Percentiles rank a stretch among this genome's conserved stretches.
Evolutionary conservation across 805 yeast genomes (phyloP).

Genomic region (Teunomyces aglyptinius): DNA sequence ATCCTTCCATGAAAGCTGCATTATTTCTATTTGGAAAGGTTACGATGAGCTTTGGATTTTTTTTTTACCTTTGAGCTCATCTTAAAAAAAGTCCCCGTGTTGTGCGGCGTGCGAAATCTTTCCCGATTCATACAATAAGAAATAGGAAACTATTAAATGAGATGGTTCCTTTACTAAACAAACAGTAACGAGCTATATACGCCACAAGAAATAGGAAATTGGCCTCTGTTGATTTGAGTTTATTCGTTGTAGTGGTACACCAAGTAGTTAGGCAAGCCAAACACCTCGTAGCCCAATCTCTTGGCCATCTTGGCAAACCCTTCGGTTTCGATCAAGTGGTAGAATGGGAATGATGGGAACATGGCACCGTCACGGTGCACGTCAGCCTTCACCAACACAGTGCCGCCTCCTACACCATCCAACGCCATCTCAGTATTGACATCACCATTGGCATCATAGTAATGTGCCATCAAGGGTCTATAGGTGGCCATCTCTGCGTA

Average conservation of each 20-base stretch:
- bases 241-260: slow-evolving; percentile 89
- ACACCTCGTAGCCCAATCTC: slow-evolving; percentile 85
- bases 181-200: neutral
- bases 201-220: neutral
- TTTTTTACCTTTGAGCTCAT: slow-evolving; percentile 6
- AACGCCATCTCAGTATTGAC: slow-evolving; percentile 68
- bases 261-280: slow-evolving; percentile 90
- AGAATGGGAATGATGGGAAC: slow-evolving; percentile 98
- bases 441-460: slow-evolving; percentile 67
- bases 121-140: slow-evolving; percentile 7
- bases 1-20: slow-evolving; percentile 99
- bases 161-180: neutral
- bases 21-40: slow-evolving; percentile 21
- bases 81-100: slow-evolving; percentile 9
- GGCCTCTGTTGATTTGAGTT: neutral
- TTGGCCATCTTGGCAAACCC: slow-evolving; percentile 99
- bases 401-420: slow-evolving; percentile 99
- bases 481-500: slow-evolving; percentile 91
- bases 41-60: slow-evolving; percentile 1
- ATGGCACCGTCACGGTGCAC: slow-evolving; percentile 99
- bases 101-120: slow-evolving; percentile 11
- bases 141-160: neutral
- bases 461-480: slow-evolving; percentile 91
- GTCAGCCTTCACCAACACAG: slow-evolving; percentile 91
- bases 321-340: slow-evolving; percentile 94